Base-by-base conservation (phyloP, 2,329 filamentous ascomycete species). In the Colletotrichum sp. region DNA sequence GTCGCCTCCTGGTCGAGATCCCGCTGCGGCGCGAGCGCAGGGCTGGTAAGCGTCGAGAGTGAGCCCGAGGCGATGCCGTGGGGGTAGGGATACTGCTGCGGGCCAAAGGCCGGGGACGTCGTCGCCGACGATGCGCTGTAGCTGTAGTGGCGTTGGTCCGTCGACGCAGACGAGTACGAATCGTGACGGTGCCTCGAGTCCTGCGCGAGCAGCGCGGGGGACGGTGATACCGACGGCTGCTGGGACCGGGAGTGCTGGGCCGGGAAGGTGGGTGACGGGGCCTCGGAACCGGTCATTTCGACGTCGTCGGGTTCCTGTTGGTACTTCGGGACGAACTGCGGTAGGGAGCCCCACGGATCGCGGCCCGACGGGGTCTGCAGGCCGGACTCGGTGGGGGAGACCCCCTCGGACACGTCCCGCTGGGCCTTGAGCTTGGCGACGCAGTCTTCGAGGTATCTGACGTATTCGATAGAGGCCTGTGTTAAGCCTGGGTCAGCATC, bases 401-500 rank as follows among this genome's bases (percentile, higher is more conserved):
- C 32, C 3, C 34, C 73, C 49, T 76, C 73, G 13, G 74, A 63
- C 24, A 85, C 84, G 49, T 86, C 84, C 72, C 86, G 85, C 75
- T 90, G 89, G 7, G 89, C 90, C 83, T 98, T 96, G 71, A 99
- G 89, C 81, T 96, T 94, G 36, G 90, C 85, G 49, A 98, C 92
- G 81, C 96, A 99, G 82, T 95, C 93, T 83, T 99, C 95, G 16
- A 99, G 91, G 83, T 99, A 99, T 76, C 95, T 94, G 78, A 99
- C 92, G 81, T 99, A 99, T 80, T 99, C 97, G 76, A 99, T 99
- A 63, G 96, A 97, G 7, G 96, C 96, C 96, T 98, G 78, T 5
- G 15, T 30, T 21, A 12, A 16, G n/a, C 32, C 16, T 21, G 3
- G 18, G 62, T 71, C 28, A 75, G 68, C 13, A 28, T 44, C 28